Base-by-base conservation (phyloP, 2,329 filamentous ascomycete species). In the Stylonectria norvegica region DNA sequence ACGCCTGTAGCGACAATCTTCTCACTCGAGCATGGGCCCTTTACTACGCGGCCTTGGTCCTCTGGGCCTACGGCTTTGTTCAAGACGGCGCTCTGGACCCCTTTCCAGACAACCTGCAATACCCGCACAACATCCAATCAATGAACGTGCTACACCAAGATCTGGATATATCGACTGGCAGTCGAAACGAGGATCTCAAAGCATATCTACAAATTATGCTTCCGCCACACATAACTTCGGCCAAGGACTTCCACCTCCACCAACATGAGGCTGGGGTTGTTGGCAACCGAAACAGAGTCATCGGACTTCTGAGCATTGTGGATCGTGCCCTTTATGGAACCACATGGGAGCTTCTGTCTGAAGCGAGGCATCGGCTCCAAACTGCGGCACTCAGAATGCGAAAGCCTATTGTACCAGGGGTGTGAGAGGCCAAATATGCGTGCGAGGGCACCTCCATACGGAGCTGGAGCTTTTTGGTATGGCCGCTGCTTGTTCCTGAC, bases 141-240 rank as follows among this genome's bases (percentile, higher is more conserved):
- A n/a, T n/a, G n/a, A n/a, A n/a, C n/a, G n/a, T n/a, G n/a, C n/a
- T n/a, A n/a, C n/a, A n/a, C n/a, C n/a, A n/a, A n/a, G n/a, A n/a
- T n/a, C n/a, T n/a, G n/a, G n/a, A n/a, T n/a, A n/a, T n/a, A n/a
- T n/a, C n/a, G n/a, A n/a, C n/a, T n/a, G n/a, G 47, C 12, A 47
- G 53, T 20, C 52, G 55, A 2, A 50, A 57, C 4, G 54, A 57
- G 20, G 55, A 57, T 32, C 52, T 57, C 7, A 47, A 52, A 17
- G 55, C 55, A 7, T 57, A 57, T 19, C 43, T 57, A 1, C 54
- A 57, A 22, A 56, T 57, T 28, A 57, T 57, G 55, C 56, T 57
- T 2, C 55, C 55, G 5, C 52, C 54, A 3, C 56, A 55, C 0
- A 57, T 57, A 10, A 53, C 56, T 27, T 57, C 55, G 3, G 57